Evolutionary conservation across 176 grass and related monocot species (phyloP).

Genomic region (Triticum dicoccoides): DNA sequence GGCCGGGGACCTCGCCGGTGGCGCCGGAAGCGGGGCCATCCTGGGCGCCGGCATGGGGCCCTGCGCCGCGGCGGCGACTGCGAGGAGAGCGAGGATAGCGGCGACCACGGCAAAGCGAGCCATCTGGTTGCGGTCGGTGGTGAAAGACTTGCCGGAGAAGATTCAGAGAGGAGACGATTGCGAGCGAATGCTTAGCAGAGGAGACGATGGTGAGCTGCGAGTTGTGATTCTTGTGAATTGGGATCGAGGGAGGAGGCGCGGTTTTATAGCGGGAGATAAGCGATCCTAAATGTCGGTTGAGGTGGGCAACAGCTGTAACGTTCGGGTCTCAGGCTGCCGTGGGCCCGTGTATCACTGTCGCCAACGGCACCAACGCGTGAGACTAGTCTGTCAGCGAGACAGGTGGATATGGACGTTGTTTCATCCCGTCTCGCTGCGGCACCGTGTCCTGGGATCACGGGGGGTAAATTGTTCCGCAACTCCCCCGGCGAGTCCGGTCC

Average conservation of each 20-base stretch:
- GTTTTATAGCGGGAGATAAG: conserved; percentile 20
- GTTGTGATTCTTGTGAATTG: not conserved
- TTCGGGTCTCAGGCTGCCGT: not conserved
- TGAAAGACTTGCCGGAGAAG: too few relatives aligned
- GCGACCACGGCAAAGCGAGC: too few relatives aligned
- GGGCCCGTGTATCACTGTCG: not conserved
- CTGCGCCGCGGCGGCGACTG: too few relatives aligned
- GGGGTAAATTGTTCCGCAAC: not conserved
- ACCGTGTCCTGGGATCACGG: not conserved
- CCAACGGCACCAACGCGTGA: not conserved
- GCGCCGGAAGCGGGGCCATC: too few relatives aligned
- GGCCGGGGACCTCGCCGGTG: too few relatives aligned
- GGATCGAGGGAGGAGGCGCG: not conserved
- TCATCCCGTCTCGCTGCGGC: not conserved
- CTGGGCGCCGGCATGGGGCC: too few relatives aligned
- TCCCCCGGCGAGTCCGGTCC: too few relatives aligned
- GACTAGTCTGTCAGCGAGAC: not conserved
- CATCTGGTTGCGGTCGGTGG: too few relatives aligned
- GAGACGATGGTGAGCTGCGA: not conserved
- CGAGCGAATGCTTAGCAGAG: too few relatives aligned
- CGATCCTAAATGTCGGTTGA: not conserved
- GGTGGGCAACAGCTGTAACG: not conserved
- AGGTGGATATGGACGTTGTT: not conserved
- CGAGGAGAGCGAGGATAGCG: too few relatives aligned
- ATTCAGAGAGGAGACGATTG: too few relatives aligned